Percentiles rank a stretch among this genome's conserved stretches.
Conservation (phyloP, 306 rosid species). For the Quercus robur region DNA sequence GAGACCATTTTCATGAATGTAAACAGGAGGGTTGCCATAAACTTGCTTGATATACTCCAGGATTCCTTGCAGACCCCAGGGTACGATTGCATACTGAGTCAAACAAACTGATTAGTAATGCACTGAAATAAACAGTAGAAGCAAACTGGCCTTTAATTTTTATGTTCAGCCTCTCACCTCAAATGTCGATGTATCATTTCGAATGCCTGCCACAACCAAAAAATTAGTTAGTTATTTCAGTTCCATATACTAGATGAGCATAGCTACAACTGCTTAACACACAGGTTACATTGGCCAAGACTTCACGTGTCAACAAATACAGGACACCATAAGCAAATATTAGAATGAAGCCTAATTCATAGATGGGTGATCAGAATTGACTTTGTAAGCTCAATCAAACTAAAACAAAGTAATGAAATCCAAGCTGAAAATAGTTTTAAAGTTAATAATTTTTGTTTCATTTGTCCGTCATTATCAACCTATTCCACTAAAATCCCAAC, state of each 20-base stretch:
- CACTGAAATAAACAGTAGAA: neutral
- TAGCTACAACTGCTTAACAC: no score
- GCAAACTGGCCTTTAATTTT: neutral
- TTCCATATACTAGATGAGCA: neutral
- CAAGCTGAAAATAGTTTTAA: neutral
- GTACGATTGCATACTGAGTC: conserved; percentile 30
- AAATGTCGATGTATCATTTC: neutral
- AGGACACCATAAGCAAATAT: neutral
- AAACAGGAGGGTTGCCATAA: conserved; percentile 39
- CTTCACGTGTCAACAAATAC: no score
- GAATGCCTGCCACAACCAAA: neutral
- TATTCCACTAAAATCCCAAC: no score
- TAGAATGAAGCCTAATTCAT: neutral
- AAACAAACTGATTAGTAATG: neutral
- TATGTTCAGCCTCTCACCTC: conserved; percentile 21
- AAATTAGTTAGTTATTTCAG: neutral
- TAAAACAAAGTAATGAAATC: neutral
- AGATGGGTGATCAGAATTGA: neutral
- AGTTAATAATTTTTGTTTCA: no score
- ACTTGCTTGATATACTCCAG: conserved; percentile 32
- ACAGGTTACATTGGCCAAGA: no score
- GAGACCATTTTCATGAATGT: conserved; percentile 57
- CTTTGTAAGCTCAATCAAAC: neutral
- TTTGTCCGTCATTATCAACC: no score
- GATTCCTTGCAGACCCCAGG: conserved; percentile 27